Conservation (phyloP, 2,329 filamentous ascomycete genomes). For the Parafenestella ontariensis region DNA sequence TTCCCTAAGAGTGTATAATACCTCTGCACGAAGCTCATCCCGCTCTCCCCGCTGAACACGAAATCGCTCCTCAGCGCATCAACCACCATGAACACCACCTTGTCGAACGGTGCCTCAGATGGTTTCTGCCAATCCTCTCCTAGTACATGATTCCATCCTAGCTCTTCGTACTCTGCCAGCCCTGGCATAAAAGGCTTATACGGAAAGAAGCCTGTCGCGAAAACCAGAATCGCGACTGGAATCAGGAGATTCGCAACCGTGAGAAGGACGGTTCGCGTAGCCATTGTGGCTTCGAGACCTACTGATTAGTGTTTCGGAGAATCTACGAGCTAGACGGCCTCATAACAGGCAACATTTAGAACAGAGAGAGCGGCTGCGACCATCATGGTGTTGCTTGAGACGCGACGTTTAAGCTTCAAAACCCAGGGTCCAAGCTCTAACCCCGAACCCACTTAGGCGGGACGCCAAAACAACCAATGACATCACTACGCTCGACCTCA, state of each 20-base stretch:
- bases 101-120: constrained; percentile 79
- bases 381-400: constrained; percentile 30
- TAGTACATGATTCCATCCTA: constrained; percentile 55
- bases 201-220: constrained; percentile 93
- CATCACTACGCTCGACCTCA: constrained; percentile 36
- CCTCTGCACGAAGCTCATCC: constrained; percentile 89
- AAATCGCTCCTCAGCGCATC: constrained; percentile 92
- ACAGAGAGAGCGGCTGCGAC: constrained; percentile 3
- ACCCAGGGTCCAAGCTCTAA: constrained; percentile 39
- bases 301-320: constrained; percentile 1
- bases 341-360: constrained; percentile 18
- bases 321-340: background rate
- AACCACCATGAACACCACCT: constrained; percentile 95
- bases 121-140: constrained; percentile 45
- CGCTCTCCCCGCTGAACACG: constrained; percentile 81
- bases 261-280: constrained; percentile 53
- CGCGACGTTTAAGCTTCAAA: constrained; percentile 30
- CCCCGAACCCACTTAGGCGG: constrained; percentile 19
- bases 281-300: constrained; percentile 26
- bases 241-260: constrained; percentile 77
- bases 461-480: constrained; percentile 38
- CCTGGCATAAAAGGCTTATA: constrained; percentile 95
- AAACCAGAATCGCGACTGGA: constrained; percentile 70
- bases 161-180: constrained; percentile 71
- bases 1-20: constrained; percentile 50